Conservation (phyloP, 805 yeast species). For the Starmerella floris region DNA sequence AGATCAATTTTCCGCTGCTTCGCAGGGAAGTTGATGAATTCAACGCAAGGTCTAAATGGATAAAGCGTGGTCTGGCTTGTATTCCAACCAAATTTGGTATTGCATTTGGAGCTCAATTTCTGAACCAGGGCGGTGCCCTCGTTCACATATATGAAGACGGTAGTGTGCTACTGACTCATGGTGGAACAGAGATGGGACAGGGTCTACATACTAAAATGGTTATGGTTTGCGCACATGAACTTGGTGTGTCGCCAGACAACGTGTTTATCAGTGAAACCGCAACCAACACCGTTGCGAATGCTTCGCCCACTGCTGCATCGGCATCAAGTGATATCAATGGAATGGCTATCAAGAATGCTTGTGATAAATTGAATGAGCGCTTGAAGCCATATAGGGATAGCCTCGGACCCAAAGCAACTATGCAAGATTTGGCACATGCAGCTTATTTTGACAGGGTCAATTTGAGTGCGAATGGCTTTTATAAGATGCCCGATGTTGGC, state of each 20-base stretch:
- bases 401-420: slow-evolving; percentile 30
- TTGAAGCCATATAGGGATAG: slow-evolving; percentile 31
- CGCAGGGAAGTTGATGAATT: slow-evolving; percentile 31
- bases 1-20: slow-evolving; percentile 28
- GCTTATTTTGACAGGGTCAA: slow-evolving; percentile 37
- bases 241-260: slow-evolving; percentile 32
- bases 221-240: slow-evolving; percentile 36
- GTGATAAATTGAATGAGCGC: slow-evolving; percentile 34
- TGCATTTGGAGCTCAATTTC: slow-evolving; percentile 34
- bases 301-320: slow-evolving; percentile 39
- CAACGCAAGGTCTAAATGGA: slow-evolving; percentile 33
- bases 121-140: slow-evolving; percentile 39
- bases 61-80: slow-evolving; percentile 36
- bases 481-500: slow-evolving; percentile 39
- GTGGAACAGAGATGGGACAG: slow-evolving; percentile 42
- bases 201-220: slow-evolving; percentile 38
- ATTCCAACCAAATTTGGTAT: slow-evolving; percentile 39
- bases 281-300: slow-evolving; percentile 36
- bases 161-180: slow-evolving; percentile 35
- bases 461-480: slow-evolving; percentile 37
- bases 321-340: slow-evolving; percentile 39
- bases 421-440: slow-evolving; percentile 32
- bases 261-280: slow-evolving; percentile 36
- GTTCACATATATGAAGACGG: slow-evolving; percentile 38
- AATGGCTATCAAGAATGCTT: slow-evolving; percentile 37